These are phyloP conservation scores for Hamigera avellanea DNA, from an alignment of 495 filamentous ascomycete genomes.

Conservation along the genomic window DNA sequence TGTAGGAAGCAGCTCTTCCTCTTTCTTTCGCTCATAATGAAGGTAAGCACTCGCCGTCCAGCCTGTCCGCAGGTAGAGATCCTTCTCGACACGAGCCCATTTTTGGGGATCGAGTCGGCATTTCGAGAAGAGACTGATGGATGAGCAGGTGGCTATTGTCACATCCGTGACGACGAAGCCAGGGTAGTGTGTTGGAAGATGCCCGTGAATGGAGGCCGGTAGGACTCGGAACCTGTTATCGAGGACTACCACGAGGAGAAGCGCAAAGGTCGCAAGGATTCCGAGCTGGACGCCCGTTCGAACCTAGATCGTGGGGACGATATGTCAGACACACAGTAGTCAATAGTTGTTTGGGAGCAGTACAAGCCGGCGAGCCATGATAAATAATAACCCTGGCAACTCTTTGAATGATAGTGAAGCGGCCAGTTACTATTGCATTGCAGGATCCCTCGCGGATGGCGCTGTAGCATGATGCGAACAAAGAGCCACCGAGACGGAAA, in stretches of 20 bases:
- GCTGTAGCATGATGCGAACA: constrained; percentile 15
- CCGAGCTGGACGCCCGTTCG: constrained; percentile 76
- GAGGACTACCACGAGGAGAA: constrained; percentile 62
- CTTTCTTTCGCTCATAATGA: constrained; percentile 74
- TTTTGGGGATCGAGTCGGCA: constrained; percentile 65
- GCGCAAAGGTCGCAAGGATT: constrained; percentile 50
- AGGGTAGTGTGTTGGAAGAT: constrained; percentile 69
- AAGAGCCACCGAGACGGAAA: constrained; percentile 2
- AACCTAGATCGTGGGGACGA: constrained; percentile 29
- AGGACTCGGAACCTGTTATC: constrained; percentile 75
- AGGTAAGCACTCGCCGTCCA: constrained; percentile 74
- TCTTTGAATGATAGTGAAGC: constrained; percentile 15
- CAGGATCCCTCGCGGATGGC: constrained; percentile 4
- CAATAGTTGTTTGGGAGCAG: constrained; percentile 1
- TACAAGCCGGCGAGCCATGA: constrained; percentile 40
- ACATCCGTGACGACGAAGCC: constrained; percentile 83
- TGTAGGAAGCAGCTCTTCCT: constrained; percentile 63
- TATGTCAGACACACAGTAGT: constrained; percentile 3
- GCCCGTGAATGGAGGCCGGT: constrained; percentile 68
- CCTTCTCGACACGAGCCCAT: constrained; percentile 87
- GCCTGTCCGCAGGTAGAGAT: constrained; percentile 66
- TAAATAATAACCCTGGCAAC: constrained; percentile 23
- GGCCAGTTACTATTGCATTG: constrained; percentile 5
- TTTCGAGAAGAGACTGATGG: constrained; percentile 60
- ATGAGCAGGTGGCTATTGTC: constrained; percentile 65